A percentile compares a stretch with the other conserved stretches of the same genome.
Conservation (phyloP, 176 grass and related monocot genomes). For the Ensete glaucum region DNA sequence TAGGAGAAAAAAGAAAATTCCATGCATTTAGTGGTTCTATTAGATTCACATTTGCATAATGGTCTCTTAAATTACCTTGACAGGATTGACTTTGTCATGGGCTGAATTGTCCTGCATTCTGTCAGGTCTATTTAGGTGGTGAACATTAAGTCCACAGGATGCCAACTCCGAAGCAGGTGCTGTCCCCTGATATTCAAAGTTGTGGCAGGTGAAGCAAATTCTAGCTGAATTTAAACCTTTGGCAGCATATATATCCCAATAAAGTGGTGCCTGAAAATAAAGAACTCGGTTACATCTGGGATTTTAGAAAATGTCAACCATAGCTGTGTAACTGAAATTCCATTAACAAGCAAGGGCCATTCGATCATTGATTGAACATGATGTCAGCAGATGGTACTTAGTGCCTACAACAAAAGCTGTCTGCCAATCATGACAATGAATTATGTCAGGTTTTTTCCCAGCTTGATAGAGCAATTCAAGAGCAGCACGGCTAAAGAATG, state of each 20-base stretch:
- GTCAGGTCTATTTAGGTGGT: constrained; percentile 69
- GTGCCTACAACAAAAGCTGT: constrained; percentile 86
- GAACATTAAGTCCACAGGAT: constrained; percentile 79
- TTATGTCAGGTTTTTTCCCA: constrained; percentile 87
- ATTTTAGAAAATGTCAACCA: neutral
- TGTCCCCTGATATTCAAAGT: constrained; percentile 92
- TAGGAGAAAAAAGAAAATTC: neutral
- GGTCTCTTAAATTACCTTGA: constrained; percentile 53
- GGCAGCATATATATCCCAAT: constrained; percentile 89
- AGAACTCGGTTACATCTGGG: neutral
- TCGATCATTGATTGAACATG: constrained; percentile 11
- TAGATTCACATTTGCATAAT: neutral
- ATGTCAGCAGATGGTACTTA: constrained; percentile 8
- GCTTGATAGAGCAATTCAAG: constrained; percentile 72
- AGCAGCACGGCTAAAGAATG: constrained; percentile 83
- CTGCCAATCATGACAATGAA: constrained; percentile 99
- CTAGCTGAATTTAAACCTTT: constrained; percentile 79
- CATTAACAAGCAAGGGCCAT: neutral
- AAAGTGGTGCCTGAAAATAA: constrained; percentile 65
- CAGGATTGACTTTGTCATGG: constrained; percentile 79
- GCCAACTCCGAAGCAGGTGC: constrained; percentile 70
- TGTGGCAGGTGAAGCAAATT: constrained; percentile 97
- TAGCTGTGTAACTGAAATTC: neutral
- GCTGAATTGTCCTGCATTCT: constrained; percentile 75
- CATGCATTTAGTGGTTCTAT: neutral